These are phyloP conservation scores for Lolium rigidum DNA, from an alignment of 176 grass and related monocot genomes.

Conservation along the genomic window DNA sequence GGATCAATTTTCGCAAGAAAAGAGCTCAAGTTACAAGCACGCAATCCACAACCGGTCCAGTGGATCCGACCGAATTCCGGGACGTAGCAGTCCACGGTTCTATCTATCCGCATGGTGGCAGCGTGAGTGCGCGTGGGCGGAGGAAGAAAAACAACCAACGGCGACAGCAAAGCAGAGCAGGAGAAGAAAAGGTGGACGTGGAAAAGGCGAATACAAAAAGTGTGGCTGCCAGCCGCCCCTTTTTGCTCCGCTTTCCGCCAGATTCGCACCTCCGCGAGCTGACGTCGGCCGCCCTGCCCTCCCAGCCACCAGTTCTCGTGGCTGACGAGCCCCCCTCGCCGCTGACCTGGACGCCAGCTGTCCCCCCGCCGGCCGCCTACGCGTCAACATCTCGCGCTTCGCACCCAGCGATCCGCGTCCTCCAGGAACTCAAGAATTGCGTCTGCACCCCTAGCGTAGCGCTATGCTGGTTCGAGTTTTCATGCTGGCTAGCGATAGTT, in stretches of 20 bases:
- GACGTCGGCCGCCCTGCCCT: constrained; percentile 37
- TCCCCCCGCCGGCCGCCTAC: not conserved
- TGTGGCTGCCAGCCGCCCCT: constrained; percentile 38
- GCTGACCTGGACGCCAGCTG: constrained; percentile 67
- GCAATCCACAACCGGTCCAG: too few species aligned
- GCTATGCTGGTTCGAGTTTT: not conserved
- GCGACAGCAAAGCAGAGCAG: not conserved
- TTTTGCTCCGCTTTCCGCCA: constrained; percentile 44
- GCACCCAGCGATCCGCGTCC: not conserved
- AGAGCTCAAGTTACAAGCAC: too few species aligned
- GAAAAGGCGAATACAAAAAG: constrained; percentile 24
- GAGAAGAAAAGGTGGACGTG: not conserved
- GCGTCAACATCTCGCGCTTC: not conserved
- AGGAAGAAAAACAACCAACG: not conserved
- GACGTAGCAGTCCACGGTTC: too few species aligned
- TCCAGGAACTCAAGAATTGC: not conserved
- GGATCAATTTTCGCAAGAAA: too few species aligned
- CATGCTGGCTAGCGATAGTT: not conserved
- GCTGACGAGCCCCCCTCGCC: constrained; percentile 18
- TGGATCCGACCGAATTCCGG: too few species aligned
- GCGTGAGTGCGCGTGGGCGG: too few species aligned
- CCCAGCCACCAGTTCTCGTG: constrained; percentile 70
- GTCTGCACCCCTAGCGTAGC: not conserved
- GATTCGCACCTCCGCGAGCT: constrained; percentile 21
- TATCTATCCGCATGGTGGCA: too few species aligned